These are phyloP conservation scores for Penicillium paradoxum DNA, from an alignment of 495 filamentous ascomycete genomes.

Conservation along the genomic window DNA sequence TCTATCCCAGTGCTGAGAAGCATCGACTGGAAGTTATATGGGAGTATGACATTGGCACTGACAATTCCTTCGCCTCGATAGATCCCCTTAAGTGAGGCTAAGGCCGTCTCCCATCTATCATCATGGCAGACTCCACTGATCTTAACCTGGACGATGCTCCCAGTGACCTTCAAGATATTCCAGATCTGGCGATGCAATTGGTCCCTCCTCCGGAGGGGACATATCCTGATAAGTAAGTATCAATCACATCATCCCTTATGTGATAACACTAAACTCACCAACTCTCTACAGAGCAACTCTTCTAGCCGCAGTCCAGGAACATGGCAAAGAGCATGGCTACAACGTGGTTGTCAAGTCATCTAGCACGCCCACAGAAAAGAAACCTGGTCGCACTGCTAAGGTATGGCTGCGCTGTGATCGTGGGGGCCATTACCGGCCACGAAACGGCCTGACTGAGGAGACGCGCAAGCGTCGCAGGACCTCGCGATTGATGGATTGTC, in stretches of 20 bases:
- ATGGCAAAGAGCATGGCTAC: constrained; percentile 44
- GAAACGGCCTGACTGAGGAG: constrained; percentile 47
- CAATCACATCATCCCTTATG: background rate
- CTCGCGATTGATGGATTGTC: constrained; percentile 45
- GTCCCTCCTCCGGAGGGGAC: constrained; percentile 41
- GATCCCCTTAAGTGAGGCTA: constrained; percentile 4
- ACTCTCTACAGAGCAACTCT: constrained; percentile 29
- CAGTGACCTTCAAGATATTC: constrained; percentile 47
- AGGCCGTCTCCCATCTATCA: constrained; percentile 15
- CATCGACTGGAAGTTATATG: background rate
- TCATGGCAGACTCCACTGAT: constrained; percentile 41
- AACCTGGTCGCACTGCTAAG: constrained; percentile 44
- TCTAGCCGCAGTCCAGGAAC: constrained; percentile 39
- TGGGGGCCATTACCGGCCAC: constrained; percentile 47
- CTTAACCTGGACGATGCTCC: constrained; percentile 43
- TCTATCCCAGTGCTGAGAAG: background rate
- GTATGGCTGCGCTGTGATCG: constrained; percentile 48
- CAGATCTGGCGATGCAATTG: constrained; percentile 42
- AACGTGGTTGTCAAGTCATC: constrained; percentile 48
- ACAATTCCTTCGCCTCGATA: constrained; percentile 5
- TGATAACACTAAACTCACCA: background rate
- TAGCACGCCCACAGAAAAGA: constrained; percentile 45
- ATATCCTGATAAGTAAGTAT: constrained; percentile 43
- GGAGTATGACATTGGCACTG: constrained; percentile 18
- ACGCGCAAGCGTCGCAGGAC: constrained; percentile 45